A percentile compares a stretch with the other conserved stretches of the same genome.
Evolutionary conservation across 352 stramenopile genomes (phyloP).

Genomic region (Phytopythium vexans): DNA sequence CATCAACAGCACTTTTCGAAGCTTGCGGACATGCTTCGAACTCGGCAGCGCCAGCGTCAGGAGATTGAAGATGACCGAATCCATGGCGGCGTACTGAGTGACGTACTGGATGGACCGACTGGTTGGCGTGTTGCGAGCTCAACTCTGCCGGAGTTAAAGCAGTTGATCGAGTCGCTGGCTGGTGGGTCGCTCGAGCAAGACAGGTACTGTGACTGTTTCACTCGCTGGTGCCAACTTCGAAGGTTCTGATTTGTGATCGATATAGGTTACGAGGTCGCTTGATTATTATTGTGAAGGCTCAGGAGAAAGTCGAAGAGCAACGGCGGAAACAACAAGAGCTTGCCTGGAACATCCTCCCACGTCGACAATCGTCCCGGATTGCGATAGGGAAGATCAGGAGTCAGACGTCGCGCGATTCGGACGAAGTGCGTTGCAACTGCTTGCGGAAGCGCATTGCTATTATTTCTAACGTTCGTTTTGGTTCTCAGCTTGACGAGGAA

Average conservation of each 20-base stretch:
- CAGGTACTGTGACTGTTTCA: slow-evolving; percentile 14
- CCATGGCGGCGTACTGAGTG: slow-evolving; percentile 20
- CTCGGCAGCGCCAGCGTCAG: slow-evolving; percentile 54
- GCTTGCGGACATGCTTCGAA: slow-evolving; percentile 48
- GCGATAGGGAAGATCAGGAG: slow-evolving; percentile 74
- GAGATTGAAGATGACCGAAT: slow-evolving; percentile 57
- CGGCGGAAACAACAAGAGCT: slow-evolving; percentile 65
- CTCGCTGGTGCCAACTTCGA: neutral
- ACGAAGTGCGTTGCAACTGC: slow-evolving; percentile 18
- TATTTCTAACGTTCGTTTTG: neutral
- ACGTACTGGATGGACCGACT: slow-evolving; percentile 45
- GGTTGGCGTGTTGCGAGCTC: slow-evolving; percentile 73
- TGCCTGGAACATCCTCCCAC: slow-evolving; percentile 73
- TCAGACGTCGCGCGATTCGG: slow-evolving; percentile 56
- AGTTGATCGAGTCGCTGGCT: slow-evolving; percentile 43
- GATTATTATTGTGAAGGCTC: slow-evolving; percentile 75
- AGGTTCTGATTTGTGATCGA: neutral
- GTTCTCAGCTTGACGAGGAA: slow-evolving; percentile 19
- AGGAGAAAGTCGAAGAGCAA: slow-evolving; percentile 70
- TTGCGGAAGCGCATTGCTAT: neutral
- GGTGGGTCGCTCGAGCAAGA: slow-evolving; percentile 79
- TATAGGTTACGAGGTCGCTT: slow-evolving; percentile 59
- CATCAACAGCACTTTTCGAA: slow-evolving; percentile 70
- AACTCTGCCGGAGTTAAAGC: slow-evolving; percentile 55
- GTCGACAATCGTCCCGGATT: slow-evolving; percentile 78